Percentiles rank a stretch among this genome's conserved stretches.
Evolutionary conservation across 2,329 filamentous ascomycete species (phyloP).

Genomic region (Clarireedia monteithiana): DNA sequence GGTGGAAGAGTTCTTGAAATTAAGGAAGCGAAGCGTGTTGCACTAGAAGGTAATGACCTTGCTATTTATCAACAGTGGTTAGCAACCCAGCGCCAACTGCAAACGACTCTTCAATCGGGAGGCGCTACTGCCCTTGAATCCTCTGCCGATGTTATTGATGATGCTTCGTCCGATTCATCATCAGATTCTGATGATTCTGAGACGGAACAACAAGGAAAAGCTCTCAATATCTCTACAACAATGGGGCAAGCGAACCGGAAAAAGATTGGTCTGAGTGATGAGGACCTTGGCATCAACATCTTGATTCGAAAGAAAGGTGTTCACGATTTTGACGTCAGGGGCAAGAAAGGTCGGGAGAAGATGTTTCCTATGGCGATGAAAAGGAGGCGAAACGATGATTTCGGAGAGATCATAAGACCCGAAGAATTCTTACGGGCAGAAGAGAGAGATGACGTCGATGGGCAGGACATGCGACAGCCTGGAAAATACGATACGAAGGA

Average conservation of each 20-base stretch:
- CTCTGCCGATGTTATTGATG: constrained; percentile 68
- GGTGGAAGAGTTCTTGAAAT: constrained; percentile 56
- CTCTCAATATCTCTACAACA: constrained; percentile 79
- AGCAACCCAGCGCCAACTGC: constrained; percentile 77
- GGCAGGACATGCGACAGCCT: constrained; percentile 49
- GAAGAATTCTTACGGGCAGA: constrained; percentile 93
- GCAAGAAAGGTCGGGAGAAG: constrained; percentile 85
- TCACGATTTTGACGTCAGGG: constrained; percentile 88
- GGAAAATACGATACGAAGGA: constrained; percentile 46
- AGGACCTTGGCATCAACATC: constrained; percentile 87
- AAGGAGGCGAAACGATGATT: constrained; percentile 76
- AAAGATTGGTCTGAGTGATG: constrained; percentile 79
- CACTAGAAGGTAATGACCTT: constrained; percentile 69
- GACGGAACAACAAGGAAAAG: constrained; percentile 82
- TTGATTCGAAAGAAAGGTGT: constrained; percentile 80
- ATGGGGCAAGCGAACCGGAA: constrained; percentile 77
- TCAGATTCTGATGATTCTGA: constrained; percentile 85
- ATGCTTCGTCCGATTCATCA: constrained; percentile 78
- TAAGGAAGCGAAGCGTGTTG: constrained; percentile 51
- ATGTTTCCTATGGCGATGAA: constrained; percentile 84
- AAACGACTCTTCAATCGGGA: constrained; percentile 68
- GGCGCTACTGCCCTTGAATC: constrained; percentile 61
- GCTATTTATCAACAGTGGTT: constrained; percentile 85
- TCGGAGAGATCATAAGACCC: constrained; percentile 85
- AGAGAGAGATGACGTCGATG: constrained; percentile 72